Evolutionary conservation across 129 eudicot genomes (phyloP), one percentile per base, ranked within the genome.

Genomic region (Tanacetum coccineum): DNA sequence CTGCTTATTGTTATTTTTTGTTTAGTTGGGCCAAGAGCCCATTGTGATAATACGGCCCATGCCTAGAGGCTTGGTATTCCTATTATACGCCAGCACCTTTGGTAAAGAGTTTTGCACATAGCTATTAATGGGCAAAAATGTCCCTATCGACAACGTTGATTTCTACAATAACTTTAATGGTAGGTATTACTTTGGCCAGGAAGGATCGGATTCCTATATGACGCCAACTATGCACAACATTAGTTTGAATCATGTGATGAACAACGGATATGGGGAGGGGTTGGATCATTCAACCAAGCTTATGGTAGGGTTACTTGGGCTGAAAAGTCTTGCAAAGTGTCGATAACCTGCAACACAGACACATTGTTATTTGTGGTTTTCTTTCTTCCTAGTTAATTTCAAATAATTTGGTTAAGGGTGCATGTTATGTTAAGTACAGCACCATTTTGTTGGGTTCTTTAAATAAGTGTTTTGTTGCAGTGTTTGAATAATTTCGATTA

Each of bases 111-210:
- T 58, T 21, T 74, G 36, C 18, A 65, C 74, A 4, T 47, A 74
- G 59, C 47, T 74, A 44, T 5, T 74, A 54, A 74, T 36, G 74
- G 56, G n/a, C n/a, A n/a, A 59, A 60, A 52, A 36, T 9, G 12
- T 30, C n/a, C 60, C 66, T 4, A 28, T 57, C 8, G 25, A 18
- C 61, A 14, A 48, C n/a, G 17, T n/a, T 49, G n/a, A 42, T 47
- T 44, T 47, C 2, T 74, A n/a, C n/a, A n/a, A n/a, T n/a, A n/a
- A n/a, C n/a, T n/a, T n/a, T n/a, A 45, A 74, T 32, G 70, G 12
- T 39, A n/a, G n/a, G n/a, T n/a, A n/a, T n/a, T n/a, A n/a, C n/a
- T n/a, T n/a, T n/a, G n/a, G n/a, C n/a, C n/a, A n/a, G n/a, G n/a
- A n/a, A n/a, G 13, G 18, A n/a, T 50, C 47, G 26, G 49, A 44